A percentile compares a stretch with the other conserved stretches of the same genome.
Conservation (phyloP, 2,329 filamentous ascomycete genomes). For the Fusarium torreyae region DNA sequence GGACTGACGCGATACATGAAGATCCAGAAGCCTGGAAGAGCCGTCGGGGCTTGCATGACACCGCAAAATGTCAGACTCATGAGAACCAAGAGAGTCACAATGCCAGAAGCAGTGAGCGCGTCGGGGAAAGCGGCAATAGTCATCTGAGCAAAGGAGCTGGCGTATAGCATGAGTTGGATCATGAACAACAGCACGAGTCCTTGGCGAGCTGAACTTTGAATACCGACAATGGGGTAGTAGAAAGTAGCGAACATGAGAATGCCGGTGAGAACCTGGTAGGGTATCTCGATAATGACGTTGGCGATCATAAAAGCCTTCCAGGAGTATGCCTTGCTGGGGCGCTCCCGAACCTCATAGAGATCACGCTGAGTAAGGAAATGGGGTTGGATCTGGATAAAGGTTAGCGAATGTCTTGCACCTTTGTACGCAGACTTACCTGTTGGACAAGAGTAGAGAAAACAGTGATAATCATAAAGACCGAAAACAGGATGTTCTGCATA, state of each 20-base stretch:
- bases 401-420: constrained; percentile 55
- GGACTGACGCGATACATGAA: constrained; percentile 80
- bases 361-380: constrained; percentile 81
- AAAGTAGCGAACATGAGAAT: constrained; percentile 75
- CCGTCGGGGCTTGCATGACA: constrained; percentile 68
- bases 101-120: constrained; percentile 66
- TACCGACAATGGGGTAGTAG: constrained; percentile 75
- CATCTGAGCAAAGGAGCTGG: constrained; percentile 81
- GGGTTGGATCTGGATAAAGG: constrained; percentile 72
- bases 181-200: constrained; percentile 76
- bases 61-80: constrained; percentile 54
- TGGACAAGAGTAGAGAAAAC: constrained; percentile 80
- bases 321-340: constrained; percentile 81
- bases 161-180: constrained; percentile 78
- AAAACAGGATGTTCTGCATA: constrained; percentile 82
- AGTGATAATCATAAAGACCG: constrained; percentile 81
- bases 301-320: constrained; percentile 81
- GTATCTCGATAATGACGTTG: constrained; percentile 80
- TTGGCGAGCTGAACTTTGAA: constrained; percentile 68
- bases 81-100: constrained; percentile 68
- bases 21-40: constrained; percentile 77
- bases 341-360: constrained; percentile 83
- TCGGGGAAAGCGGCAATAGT: constrained; percentile 79
- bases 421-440: constrained; percentile 58
- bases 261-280: constrained; percentile 76